phyloP scores from a whole-genome alignment of 2,329 filamentous ascomycete species.

The Periconia digitata region DNA sequence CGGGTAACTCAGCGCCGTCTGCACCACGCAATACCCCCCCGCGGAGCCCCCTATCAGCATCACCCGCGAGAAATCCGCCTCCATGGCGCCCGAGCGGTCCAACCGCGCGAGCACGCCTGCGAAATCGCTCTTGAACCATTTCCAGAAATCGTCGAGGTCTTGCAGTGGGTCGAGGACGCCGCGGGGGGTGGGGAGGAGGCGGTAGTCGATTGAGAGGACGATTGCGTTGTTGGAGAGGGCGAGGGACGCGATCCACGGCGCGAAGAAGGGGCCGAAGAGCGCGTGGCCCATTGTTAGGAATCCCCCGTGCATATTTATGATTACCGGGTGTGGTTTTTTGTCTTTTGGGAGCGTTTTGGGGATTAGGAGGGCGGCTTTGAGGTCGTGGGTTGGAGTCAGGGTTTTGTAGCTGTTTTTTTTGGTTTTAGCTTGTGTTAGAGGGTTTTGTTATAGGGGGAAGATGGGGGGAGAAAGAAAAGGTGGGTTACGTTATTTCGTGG shows the following conservation, averaged over 20 bases:
- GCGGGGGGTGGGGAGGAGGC: background rate
- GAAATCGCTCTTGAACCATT: background rate
- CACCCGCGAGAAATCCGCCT: background rate
- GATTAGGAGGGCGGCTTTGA: background rate
- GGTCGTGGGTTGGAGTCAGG: background rate
- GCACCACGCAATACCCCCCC: background rate
- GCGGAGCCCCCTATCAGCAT: background rate
- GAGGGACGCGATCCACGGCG: background rate
- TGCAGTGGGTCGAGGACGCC: background rate
- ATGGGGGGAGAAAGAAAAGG: background rate
- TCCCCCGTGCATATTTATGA: background rate
- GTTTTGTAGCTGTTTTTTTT: background rate
- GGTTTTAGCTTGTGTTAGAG: too few relatives aligned
- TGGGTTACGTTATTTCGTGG: background rate
- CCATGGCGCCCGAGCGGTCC: background rate
- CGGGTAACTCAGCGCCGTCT: background rate
- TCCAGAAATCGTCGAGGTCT: background rate
- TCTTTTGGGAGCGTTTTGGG: background rate
- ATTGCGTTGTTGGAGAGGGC: background rate
- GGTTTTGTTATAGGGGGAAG: background rate
- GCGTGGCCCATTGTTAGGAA: background rate
- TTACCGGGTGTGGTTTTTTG: background rate
- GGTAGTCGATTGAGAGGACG: background rate
- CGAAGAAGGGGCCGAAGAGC: background rate
- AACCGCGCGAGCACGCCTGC: background rate